Conservation (phyloP, 306 rosid genomes). For the Trifolium repens region DNA sequence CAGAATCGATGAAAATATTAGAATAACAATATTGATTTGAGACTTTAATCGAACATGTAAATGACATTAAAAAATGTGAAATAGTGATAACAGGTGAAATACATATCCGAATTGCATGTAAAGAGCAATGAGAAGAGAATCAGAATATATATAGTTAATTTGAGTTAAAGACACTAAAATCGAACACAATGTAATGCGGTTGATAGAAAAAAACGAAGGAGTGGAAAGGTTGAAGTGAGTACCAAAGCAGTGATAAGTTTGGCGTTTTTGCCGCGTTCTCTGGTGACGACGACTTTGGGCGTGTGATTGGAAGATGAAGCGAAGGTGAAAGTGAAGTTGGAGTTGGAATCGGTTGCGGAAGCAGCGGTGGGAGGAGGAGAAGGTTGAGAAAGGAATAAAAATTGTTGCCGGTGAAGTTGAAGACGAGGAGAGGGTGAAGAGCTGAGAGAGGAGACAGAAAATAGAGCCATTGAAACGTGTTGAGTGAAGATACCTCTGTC, state of each 20-base stretch:
- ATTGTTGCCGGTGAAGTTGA: conserved; percentile 54
- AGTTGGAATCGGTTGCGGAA: conserved; percentile 44
- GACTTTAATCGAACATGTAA: conserved; percentile 55
- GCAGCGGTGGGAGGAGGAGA: conserved; percentile 39
- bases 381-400: conserved; percentile 45
- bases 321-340: conserved; percentile 31
- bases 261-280: conserved; percentile 96
- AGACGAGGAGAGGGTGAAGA: conserved; percentile 41
- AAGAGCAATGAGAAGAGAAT: no score
- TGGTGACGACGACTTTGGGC: conserved; percentile 84
- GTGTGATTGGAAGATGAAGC: conserved; percentile 37
- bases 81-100: background rate
- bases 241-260: conserved; percentile 92
- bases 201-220: background rate
- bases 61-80: conserved; percentile 19
- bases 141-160: background rate
- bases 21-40: conserved; percentile 29
- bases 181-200: conserved; percentile 19
- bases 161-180: conserved; percentile 13
- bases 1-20: background rate
- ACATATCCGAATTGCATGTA: conserved; percentile 12
- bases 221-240: background rate
- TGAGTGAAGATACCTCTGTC: conserved; percentile 36
- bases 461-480: conserved; percentile 88
- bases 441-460: conserved; percentile 49